Base-by-base conservation (phyloP, 2,329 filamentous ascomycete genomes). In the Tolypocladium ovalisporum region DNA sequence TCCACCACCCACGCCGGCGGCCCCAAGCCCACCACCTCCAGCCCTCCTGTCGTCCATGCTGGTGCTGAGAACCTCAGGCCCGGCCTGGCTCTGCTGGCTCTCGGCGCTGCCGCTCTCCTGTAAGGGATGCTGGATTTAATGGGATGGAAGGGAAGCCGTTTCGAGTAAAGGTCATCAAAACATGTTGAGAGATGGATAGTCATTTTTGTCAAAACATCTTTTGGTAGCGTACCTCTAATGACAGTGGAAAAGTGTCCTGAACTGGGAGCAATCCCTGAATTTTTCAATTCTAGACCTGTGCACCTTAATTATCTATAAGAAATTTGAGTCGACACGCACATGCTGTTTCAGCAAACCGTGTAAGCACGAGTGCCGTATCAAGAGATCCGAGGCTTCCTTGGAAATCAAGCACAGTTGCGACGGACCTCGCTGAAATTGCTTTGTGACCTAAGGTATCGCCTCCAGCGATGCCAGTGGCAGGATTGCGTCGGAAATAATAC, bases 31-130 rank as follows among this genome's bases (percentile, higher is more conserved):
- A 57, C 62, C 19, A 40, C 36, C 13, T 27, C 13, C 36, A 32
- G 51, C 7, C 35, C 59, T 9, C 44, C 58, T 27, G 51, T 58
- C 29, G 57, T 64, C 35, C 60, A 59, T 42, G 60, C 59, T 24
- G 66, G 56, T 34, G 64, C 65, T 24, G 63, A 62, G 5, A 58
- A 57, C 52, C 42, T 66, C 27, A 54, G 56, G 44, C 65, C 66
- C 35, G 62, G 57, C 35, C 58, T 64, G 52, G 56, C 65, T 35
- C 40, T 67, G 9, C 54, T 67, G 24, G 61, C 66, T 32, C 59
- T 67, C n/a, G 66, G 65, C 53, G 62, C 62, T 27, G 27, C 66
- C 47, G 64, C 62, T 42, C 57, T 68, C 37, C 58, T 68, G 37
- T 67, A 67, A 60, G 17, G 15, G 36, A 9, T 40, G 37, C 37